phyloP scores from a whole-genome alignment of 148 eudicot genomes.

The Gaultheria prostrata region DNA sequence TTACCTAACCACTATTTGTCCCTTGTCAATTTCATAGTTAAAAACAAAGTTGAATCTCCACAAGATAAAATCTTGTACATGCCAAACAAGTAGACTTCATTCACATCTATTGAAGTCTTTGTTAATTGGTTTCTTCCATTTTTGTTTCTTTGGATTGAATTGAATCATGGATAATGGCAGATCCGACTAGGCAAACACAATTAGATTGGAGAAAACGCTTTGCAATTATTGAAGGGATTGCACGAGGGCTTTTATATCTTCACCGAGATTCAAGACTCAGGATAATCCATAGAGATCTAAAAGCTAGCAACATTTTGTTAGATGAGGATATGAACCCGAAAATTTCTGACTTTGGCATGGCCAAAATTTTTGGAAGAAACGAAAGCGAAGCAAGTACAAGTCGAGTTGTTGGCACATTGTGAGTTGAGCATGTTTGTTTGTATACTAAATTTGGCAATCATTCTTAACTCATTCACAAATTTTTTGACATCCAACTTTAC shows the following conservation, averaged over 20 bases:
- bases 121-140: not conserved
- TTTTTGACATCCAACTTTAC: not conserved
- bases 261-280: slow-evolving; percentile 32
- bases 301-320: slow-evolving; percentile 31
- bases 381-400: slow-evolving; percentile 22
- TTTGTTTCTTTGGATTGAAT: not conserved
- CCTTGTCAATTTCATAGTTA: not conserved
- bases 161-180: slow-evolving; percentile 7
- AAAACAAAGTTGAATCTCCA: not conserved
- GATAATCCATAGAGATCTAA: slow-evolving; percentile 34
- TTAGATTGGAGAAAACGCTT: slow-evolving; percentile 30
- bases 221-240: slow-evolving; percentile 21
- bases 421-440: not conserved
- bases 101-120: not conserved
- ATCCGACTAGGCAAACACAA: slow-evolving; percentile 13
- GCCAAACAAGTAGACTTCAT: not conserved
- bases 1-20: too few species aligned
- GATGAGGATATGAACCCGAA: slow-evolving; percentile 31
- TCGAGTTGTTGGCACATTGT: slow-evolving; percentile 27
- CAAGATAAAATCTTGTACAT: not conserved
- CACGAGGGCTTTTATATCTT: slow-evolving; percentile 28
- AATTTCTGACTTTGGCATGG: slow-evolving; percentile 54
- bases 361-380: slow-evolving; percentile 30
- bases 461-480: not conserved
- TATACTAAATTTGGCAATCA: not conserved